phyloP scores from a whole-genome alignment of 2,329 filamentous ascomycete species.

The Basipetospora chlamydospora region DNA sequence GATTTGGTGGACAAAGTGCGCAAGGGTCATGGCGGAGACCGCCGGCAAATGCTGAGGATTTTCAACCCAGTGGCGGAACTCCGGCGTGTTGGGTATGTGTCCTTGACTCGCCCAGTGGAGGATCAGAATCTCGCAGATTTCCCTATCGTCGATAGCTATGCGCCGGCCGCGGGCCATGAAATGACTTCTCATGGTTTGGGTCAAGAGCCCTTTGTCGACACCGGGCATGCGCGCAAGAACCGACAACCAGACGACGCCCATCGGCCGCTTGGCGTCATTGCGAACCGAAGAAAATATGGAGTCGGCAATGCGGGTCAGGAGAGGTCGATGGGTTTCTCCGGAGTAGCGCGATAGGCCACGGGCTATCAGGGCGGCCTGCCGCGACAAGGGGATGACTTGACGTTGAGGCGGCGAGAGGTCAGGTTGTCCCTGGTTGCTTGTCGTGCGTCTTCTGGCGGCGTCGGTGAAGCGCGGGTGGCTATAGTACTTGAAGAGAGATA shows the following conservation, averaged over 20 bases:
- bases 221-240: conserved; percentile 10
- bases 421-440: too few species aligned
- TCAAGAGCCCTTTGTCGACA: conserved; percentile 8
- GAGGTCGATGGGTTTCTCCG: too few species aligned
- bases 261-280: too few species aligned
- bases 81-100: conserved; percentile 2
- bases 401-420: too few species aligned
- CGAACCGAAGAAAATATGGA: too few species aligned
- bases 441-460: too few species aligned
- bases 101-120: conserved; percentile 11
- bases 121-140: conserved; percentile 10
- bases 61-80: too few species aligned
- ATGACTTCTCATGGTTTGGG: conserved; percentile 8
- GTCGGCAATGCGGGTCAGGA: not conserved
- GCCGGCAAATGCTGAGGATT: too few species aligned
- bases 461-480: too few species aligned
- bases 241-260: conserved; percentile 9
- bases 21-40: too few species aligned
- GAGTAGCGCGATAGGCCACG: conserved; percentile 4
- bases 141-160: conserved; percentile 5
- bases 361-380: conserved; percentile 5
- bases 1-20: conserved; percentile 5
- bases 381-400: conserved; percentile 7
- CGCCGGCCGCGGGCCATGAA: conserved; percentile 3
- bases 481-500: not conserved